These are phyloP conservation scores for Hebeloma cylindrosporum DNA, from an alignment of 768 basidiomycete genomes.

Conservation along the genomic window DNA sequence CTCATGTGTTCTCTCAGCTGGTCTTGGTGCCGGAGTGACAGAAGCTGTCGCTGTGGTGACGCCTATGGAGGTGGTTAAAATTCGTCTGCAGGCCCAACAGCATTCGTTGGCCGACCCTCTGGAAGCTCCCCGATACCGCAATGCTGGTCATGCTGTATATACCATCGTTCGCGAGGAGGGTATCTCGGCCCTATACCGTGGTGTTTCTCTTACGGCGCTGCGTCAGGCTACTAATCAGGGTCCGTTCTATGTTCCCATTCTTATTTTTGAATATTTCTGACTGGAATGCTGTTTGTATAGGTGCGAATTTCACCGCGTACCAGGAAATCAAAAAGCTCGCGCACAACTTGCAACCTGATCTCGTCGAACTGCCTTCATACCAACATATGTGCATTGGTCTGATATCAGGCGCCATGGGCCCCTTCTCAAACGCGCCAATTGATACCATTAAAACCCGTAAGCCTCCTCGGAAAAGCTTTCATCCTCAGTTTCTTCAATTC, in stretches of 20 bases:
- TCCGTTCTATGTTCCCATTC: conserved; percentile 23
- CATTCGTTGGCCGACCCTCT: conserved; percentile 96
- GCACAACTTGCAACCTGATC: conserved; percentile 73
- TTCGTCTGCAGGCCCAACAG: conserved; percentile 94
- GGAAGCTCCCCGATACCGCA: conserved; percentile 91
- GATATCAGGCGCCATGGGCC: conserved; percentile 96
- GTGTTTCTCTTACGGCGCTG: conserved; percentile 89
- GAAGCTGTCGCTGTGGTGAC: conserved; percentile 95
- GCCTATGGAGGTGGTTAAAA: conserved; percentile 99
- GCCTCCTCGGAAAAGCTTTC: conserved; percentile 33
- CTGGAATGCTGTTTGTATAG: conserved; percentile 29
- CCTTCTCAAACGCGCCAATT: conserved; percentile 96
- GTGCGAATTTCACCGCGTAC: conserved; percentile 97
- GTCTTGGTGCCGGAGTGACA: conserved; percentile 91
- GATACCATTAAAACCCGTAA: conserved; percentile 93
- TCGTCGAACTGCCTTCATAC: conserved; percentile 82
- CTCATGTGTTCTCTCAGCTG: conserved; percentile 51
- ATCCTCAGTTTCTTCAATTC: background rate
- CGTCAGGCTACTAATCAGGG: conserved; percentile 99
- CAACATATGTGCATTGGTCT: conserved; percentile 96
- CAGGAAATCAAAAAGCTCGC: conserved; percentile 92
- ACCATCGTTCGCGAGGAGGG: conserved; percentile 95
- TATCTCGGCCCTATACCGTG: conserved; percentile 79
- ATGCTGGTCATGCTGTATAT: conserved; percentile 95
- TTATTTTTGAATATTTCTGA: background rate